These are phyloP conservation scores for Parafenestella ontariensis DNA, from an alignment of 2,329 filamentous ascomycete genomes.

Conservation along the genomic window DNA sequence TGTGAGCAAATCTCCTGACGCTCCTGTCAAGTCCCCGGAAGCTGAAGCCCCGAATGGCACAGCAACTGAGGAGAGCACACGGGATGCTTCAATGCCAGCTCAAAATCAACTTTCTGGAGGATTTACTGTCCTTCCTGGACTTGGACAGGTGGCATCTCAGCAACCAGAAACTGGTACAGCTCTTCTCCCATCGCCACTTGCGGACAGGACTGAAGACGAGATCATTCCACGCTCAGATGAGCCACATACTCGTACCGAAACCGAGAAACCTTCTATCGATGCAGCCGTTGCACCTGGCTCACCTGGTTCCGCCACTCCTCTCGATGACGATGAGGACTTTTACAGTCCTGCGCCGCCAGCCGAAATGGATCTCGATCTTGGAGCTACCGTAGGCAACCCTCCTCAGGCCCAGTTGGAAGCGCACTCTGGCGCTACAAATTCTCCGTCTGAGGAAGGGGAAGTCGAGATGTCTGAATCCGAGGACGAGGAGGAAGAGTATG, in stretches of 20 bases:
- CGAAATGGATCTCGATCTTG: background rate
- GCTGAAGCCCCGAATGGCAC: background rate
- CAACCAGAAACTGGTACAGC: background rate
- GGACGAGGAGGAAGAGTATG: constrained; percentile 42
- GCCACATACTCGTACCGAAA: background rate
- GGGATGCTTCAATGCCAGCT: background rate
- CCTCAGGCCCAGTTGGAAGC: constrained; percentile 3
- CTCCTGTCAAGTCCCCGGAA: background rate
- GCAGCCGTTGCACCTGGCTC: background rate
- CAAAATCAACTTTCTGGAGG: constrained; percentile 1
- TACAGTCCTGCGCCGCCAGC: constrained; percentile 40
- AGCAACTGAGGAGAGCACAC: background rate
- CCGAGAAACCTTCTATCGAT: background rate
- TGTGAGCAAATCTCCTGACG: background rate
- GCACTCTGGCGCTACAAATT: constrained; percentile 6
- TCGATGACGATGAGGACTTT: constrained; percentile 45
- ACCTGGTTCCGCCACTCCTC: constrained; percentile 25
- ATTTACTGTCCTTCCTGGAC: constrained; percentile 18
- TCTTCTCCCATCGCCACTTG: background rate
- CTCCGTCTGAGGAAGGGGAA: constrained; percentile 42
- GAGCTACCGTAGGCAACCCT: background rate
- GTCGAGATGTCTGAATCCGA: constrained; percentile 45
- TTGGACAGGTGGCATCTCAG: constrained; percentile 9
- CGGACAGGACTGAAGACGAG: background rate
- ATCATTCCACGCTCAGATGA: background rate